These are phyloP conservation scores for Petunia axillaris DNA, from an alignment of 257 asterid genomes.

Conservation along the genomic window DNA sequence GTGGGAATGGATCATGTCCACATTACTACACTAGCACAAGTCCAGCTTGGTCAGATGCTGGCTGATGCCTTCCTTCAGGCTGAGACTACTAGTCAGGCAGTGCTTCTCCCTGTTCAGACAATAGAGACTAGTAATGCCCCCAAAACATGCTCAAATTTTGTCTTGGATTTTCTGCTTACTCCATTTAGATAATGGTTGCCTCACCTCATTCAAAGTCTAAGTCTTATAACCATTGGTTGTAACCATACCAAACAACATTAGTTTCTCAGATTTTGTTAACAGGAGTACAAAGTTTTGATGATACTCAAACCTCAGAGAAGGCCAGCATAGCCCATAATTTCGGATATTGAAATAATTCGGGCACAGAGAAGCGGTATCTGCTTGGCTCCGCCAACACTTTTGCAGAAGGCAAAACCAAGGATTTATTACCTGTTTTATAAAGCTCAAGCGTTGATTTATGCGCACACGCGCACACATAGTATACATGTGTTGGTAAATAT, in stretches of 20 bases:
- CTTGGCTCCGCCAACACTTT: neutral
- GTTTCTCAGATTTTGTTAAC: neutral
- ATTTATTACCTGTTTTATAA: neutral
- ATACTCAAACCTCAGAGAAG: neutral
- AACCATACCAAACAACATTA: neutral
- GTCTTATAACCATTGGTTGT: neutral
- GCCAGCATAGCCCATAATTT: neutral
- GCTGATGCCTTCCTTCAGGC: conserved; percentile 40
- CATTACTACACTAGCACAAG: conserved; percentile 39
- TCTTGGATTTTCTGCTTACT: conserved; percentile 26
- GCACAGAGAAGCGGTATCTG: neutral
- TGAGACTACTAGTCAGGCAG: conserved; percentile 29
- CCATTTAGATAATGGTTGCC: conserved; percentile 31
- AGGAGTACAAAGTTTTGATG: neutral
- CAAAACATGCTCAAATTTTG: conserved; percentile 33
- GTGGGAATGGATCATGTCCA: conserved; percentile 44
- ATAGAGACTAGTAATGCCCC: conserved; percentile 38
- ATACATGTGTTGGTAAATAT: neutral
- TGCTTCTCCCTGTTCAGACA: conserved; percentile 47
- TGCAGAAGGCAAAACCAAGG: neutral
- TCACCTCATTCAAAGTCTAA: neutral
- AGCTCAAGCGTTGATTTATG: conserved; percentile 1
- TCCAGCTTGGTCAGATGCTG: conserved; percentile 43
- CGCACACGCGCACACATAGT: neutral
- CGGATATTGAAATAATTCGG: neutral